These are phyloP conservation scores for Amanita pallidorosea DNA, from an alignment of 768 basidiomycete genomes.

Conservation along the genomic window DNA sequence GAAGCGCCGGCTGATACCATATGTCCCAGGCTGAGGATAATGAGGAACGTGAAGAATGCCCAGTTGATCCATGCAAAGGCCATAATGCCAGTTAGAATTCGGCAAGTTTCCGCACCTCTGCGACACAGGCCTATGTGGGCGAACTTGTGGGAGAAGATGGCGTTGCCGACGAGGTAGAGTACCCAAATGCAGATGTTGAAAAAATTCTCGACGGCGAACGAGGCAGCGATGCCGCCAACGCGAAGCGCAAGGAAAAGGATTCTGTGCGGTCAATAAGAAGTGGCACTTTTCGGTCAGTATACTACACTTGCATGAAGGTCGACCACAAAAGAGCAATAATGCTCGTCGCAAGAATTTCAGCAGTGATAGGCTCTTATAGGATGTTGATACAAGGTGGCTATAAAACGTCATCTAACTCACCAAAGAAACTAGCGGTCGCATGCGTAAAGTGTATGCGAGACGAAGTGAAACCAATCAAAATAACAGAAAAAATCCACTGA, in stretches of 20 bases:
- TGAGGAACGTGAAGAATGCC: constrained; percentile 38
- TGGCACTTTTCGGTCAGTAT: neutral
- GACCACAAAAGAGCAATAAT: constrained; percentile 42
- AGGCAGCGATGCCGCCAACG: constrained; percentile 22
- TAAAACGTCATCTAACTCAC: constrained; percentile 19
- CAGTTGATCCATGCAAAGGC: constrained; percentile 64
- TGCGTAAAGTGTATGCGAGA: constrained; percentile 50
- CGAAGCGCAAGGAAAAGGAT: constrained; percentile 18
- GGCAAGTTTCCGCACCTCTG: constrained; percentile 39
- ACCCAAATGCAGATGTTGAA: constrained; percentile 46
- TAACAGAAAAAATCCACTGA: constrained; percentile 25
- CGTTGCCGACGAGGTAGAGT: constrained; percentile 56
- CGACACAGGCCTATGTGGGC: constrained; percentile 43
- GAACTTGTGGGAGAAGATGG: constrained; percentile 48
- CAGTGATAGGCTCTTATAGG: constrained; percentile 48
- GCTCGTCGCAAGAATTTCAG: constrained; percentile 46
- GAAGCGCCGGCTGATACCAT: constrained; percentile 10
- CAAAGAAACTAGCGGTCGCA: constrained; percentile 42
- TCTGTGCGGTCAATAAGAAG: constrained; percentile 24
- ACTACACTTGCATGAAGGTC: constrained; percentile 34
- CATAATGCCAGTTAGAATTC: constrained; percentile 51
- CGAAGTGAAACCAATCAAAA: constrained; percentile 36
- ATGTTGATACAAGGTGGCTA: neutral
- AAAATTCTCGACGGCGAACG: constrained; percentile 33
- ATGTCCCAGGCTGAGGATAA: constrained; percentile 25